Base-by-base conservation (phyloP, 768 basidiomycete species). In the Lenzites betulinus region DNA sequence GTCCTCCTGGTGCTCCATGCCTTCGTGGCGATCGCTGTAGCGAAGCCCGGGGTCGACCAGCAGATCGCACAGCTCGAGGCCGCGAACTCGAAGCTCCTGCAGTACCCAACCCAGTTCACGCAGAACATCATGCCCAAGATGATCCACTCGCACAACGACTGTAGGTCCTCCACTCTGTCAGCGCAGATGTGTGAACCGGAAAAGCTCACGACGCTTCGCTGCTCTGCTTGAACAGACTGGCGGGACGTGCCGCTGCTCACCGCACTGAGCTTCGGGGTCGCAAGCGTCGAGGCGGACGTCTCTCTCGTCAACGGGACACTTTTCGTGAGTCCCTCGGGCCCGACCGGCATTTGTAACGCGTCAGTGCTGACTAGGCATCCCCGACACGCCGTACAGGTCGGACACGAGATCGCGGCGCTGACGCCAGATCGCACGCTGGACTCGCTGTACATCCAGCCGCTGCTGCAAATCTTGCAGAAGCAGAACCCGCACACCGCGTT, bases 61-160 rank as follows among this genome's bases (percentile, higher is more conserved):
- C 50, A 59, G 28, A 68, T 70, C 38, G 41, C 58, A 39, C n/a
- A 48, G 15, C 50, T 70, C 2, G 64, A 70, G 41, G 30, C 36
- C 6, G 69, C 76, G 30, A 75, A 79, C 57, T 76, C 81, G 16
- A 69, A 70, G 7, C 60, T 78, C 9, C 67, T 81, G 51, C 70
- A 68, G 18, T 82, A 80, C 66, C 80, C 81, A 7, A 80, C 78
- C 0, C 77, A 79, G 62, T 76, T 79, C 57, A 81, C 82, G 2
- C 80, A 81, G 65, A 69, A 71, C 54, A 76, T 82, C 49, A 73
- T 81, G 28, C 80, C 80, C 0, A 81, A 79, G 65, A 54, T 60
- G 6, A 81, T 83, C n/a, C 81, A 83, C 65, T 82, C 82, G 0
- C 81, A 84, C 65, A 83, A 84, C 62, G 81, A 83, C 58, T 83